Evolutionary conservation across 2,329 filamentous ascomycete species (phyloP).

Genomic region (Fusarium poae): DNA sequence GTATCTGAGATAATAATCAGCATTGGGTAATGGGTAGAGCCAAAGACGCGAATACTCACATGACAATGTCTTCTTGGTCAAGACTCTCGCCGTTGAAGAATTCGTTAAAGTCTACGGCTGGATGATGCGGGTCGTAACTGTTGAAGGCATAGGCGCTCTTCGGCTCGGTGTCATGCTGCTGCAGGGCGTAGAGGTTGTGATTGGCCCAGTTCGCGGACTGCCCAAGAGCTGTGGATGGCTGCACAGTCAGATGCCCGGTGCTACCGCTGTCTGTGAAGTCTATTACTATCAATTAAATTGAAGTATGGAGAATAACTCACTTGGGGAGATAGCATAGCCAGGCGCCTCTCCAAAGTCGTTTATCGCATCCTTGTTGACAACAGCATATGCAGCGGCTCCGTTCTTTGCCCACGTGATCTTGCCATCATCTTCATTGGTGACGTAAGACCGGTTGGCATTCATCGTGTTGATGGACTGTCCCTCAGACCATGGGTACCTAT

Average conservation of each 20-base stretch:
- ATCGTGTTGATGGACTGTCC: slow-evolving; percentile 64
- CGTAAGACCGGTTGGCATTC: slow-evolving; percentile 59
- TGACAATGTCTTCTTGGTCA: slow-evolving; percentile 30
- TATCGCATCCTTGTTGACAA: slow-evolving; percentile 64
- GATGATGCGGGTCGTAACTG: slow-evolving; percentile 59
- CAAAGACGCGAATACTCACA: background rate
- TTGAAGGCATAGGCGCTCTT: slow-evolving; percentile 61
- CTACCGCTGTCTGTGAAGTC: slow-evolving; percentile 18
- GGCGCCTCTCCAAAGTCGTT: slow-evolving; percentile 66
- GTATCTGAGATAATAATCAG: slow-evolving; percentile 12
- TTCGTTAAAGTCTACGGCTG: slow-evolving; percentile 45
- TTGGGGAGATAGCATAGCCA: slow-evolving; percentile 54
- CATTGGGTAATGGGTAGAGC: no score
- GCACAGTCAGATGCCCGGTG: slow-evolving; percentile 60
- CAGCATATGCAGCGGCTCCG: slow-evolving; percentile 59
- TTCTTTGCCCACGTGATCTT: slow-evolving; percentile 65
- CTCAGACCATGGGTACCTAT: slow-evolving; percentile 60
- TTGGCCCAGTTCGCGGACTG: slow-evolving; percentile 63
- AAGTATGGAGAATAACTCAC: background rate
- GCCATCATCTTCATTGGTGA: slow-evolving; percentile 59
- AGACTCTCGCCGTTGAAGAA: slow-evolving; percentile 35
- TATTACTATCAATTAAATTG: background rate
- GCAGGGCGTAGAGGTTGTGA: slow-evolving; percentile 64
- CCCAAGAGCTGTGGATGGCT: slow-evolving; percentile 61
- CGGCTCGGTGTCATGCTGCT: slow-evolving; percentile 66